These are phyloP conservation scores for Sporisorium reilianum DNA, from an alignment of 1,284 basidiomycete genomes.

Conservation along the genomic window DNA sequence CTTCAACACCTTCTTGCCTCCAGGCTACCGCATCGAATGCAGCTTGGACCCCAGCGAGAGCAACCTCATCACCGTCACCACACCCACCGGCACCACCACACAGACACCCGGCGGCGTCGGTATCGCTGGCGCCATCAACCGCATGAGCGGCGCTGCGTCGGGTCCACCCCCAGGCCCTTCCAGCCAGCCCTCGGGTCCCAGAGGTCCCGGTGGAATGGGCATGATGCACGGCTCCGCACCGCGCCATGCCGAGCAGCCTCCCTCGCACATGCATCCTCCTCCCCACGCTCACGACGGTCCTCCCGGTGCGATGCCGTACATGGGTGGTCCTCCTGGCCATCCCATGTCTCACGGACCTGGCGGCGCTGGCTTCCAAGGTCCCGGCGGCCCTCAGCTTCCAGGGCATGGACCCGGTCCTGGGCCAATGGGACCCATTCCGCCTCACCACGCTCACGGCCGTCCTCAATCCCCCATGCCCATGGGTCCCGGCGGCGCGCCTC, in stretches of 20 bases:
- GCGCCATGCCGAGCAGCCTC: slow-evolving; percentile 45
- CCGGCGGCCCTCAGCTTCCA: slow-evolving; percentile 37
- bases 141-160: slow-evolving; percentile 59
- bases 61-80: slow-evolving; percentile 92
- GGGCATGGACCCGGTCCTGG: slow-evolving; percentile 39
- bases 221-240: slow-evolving; percentile 44
- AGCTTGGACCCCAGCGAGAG: slow-evolving; percentile 75
- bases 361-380: slow-evolving; percentile 32
- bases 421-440: slow-evolving; percentile 37
- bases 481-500: slow-evolving; percentile 38
- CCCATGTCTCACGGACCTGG: slow-evolving; percentile 30
- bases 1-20: slow-evolving; percentile 98
- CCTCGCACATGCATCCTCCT: slow-evolving; percentile 44
- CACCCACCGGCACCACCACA: slow-evolving; percentile 83
- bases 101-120: slow-evolving; percentile 71
- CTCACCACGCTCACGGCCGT: slow-evolving; percentile 46
- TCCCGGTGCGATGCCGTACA: slow-evolving; percentile 34
- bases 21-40: slow-evolving; percentile 96
- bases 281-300: slow-evolving; percentile 38
- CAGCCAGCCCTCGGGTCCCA: slow-evolving; percentile 25
- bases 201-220: slow-evolving; percentile 42
- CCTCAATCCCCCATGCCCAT: slow-evolving; percentile 50
- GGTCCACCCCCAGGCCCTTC: slow-evolving; percentile 32
- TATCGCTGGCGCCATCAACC: slow-evolving; percentile 61
- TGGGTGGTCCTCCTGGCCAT: slow-evolving; percentile 38